phyloP scores from a whole-genome alignment of 1,139 yeast species.

The Lodderomyces metapsilosis region DNA sequence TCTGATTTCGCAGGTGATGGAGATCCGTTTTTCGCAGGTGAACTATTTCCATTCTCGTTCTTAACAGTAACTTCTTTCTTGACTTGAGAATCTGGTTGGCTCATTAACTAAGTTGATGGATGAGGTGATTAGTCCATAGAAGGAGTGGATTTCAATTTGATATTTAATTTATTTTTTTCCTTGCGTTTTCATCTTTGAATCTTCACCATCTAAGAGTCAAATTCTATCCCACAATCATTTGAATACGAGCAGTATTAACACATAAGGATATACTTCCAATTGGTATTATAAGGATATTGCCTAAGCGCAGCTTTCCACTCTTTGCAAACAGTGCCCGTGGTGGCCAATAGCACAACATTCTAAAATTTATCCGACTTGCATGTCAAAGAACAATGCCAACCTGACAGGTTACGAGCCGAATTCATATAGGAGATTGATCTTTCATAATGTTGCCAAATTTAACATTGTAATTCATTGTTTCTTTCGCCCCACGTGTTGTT shows the following conservation, averaged over 20 bases:
- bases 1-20: conserved; percentile 5
- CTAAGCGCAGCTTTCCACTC: too few relatives aligned
- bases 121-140: neutral
- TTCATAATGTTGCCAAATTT: neutral
- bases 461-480: neutral
- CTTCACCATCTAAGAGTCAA: too few relatives aligned
- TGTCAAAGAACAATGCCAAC: neutral
- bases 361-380: neutral
- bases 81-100: conserved; percentile 25
- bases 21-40: conserved; percentile 1
- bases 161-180: neutral
- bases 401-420: neutral
- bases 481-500: conserved; percentile 1
- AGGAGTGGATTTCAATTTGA: neutral
- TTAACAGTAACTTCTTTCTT: conserved; percentile 28
- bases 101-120: conserved; percentile 16
- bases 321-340: too few relatives aligned
- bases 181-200: neutral
- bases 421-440: neutral
- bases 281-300: too few relatives aligned
- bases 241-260: too few relatives aligned
- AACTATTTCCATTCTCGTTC: conserved; percentile 15
- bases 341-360: neutral
- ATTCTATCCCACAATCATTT: too few relatives aligned
- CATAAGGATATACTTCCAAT: too few relatives aligned